These are phyloP conservation scores for Inosperma sp. DNA, from an alignment of 768 basidiomycete genomes.

Conservation along the genomic window DNA sequence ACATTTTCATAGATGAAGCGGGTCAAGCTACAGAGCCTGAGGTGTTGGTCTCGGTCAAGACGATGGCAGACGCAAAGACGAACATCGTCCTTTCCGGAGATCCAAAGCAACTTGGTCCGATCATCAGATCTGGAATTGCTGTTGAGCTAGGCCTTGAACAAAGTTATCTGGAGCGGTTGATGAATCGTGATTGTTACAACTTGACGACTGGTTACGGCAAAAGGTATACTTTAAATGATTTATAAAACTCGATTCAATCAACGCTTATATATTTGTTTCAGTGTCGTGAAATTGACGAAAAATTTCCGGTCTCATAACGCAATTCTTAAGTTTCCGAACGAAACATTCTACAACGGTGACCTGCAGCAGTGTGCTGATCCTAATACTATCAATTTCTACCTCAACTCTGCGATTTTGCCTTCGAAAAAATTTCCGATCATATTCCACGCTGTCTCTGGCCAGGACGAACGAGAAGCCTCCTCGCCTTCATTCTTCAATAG, in stretches of 20 bases:
- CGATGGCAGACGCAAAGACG: slow-evolving; percentile 48
- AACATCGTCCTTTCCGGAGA: slow-evolving; percentile 65
- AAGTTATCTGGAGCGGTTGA: slow-evolving; percentile 60
- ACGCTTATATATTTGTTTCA: slow-evolving; percentile 21
- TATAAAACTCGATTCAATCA: background rate
- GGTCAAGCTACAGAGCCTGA: slow-evolving; percentile 72
- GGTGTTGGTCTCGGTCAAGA: slow-evolving; percentile 57
- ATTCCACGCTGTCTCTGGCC: slow-evolving; percentile 56
- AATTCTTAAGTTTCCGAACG: slow-evolving; percentile 60
- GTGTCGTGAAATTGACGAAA: slow-evolving; percentile 57
- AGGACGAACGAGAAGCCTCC: slow-evolving; percentile 59
- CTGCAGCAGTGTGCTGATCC: slow-evolving; percentile 45
- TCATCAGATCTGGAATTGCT: slow-evolving; percentile 56
- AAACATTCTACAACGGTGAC: slow-evolving; percentile 53
- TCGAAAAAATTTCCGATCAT: slow-evolving; percentile 52
- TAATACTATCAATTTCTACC: slow-evolving; percentile 35
- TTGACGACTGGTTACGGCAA: slow-evolving; percentile 22
- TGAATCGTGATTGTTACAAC: slow-evolving; percentile 43
- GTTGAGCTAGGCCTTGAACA: slow-evolving; percentile 50
- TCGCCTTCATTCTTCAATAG: slow-evolving; percentile 74
- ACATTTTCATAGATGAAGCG: slow-evolving; percentile 70
- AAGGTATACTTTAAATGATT: slow-evolving; percentile 13
- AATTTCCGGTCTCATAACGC: slow-evolving; percentile 63
- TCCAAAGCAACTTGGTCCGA: slow-evolving; percentile 67
- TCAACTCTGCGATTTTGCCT: slow-evolving; percentile 39